Evolutionary conservation across 306 rosid genomes (phyloP), one percentile per base, ranked within the genome.

Genomic region (Erythrophleum fordii): DNA sequence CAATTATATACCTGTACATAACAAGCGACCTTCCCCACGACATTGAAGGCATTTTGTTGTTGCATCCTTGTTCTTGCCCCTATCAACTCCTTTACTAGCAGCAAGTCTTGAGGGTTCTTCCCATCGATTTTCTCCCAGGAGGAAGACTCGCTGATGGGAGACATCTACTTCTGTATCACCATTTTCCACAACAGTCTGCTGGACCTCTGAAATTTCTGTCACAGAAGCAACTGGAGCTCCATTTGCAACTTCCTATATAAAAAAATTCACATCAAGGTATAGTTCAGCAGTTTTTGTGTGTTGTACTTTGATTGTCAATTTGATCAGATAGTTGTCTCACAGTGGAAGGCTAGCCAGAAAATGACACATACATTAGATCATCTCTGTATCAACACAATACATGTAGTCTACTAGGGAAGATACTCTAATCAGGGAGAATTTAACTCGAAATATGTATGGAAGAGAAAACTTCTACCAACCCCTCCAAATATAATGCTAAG

Each of bases 41-140:
- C 99, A 95, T 65, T 91, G 87, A 55, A 84, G 86, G 89, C 98
- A 95, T 79, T 82, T 88, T 75, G 77, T 84, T 23, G 86, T 42
- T 79, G 42, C 37, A 79, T 25, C 83, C 48, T 76, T 87, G 18
- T 82, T 71, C 78, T 87, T 91, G 74, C 76, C 64, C 69, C 68
- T 84, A 49, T 77, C 82, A 67, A 41, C 83, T 69, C 73, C 86
- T 52, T 81, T 49, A 13, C 66, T 64, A 6, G 85, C 55, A 11
- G 2, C 53, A 81, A 95, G 92, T 83, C 95, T 93, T 28, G 97
- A 88, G 75, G 99, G 90, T 39, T 95, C 97, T 89, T 95, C 99
- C 98, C 98, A 93, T 52, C 99, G 86, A 76, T 93, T 95, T 85
- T 93, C 98, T 77, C 99, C 99, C 0, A 95, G 84, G 61, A 95